These are phyloP conservation scores for Lizonia empirigonia DNA, from an alignment of 2,329 filamentous ascomycete genomes.

Conservation along the genomic window DNA sequence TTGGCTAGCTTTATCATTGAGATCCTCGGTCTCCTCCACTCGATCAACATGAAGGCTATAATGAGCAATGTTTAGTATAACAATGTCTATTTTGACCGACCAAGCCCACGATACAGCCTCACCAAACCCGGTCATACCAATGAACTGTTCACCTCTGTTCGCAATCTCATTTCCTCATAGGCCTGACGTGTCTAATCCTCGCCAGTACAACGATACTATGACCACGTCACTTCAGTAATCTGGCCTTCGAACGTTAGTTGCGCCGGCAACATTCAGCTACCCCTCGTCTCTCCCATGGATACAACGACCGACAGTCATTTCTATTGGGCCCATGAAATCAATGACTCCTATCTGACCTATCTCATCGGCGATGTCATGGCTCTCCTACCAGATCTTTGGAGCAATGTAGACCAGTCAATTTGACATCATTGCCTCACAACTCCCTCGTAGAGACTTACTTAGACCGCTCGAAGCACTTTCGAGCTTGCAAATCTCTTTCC, in stretches of 20 bases:
- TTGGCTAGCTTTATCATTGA: background rate
- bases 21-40: background rate
- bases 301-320: background rate
- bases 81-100: constrained; percentile 8
- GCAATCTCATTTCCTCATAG: constrained; percentile 4
- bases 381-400: background rate
- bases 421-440: background rate
- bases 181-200: constrained; percentile 5
- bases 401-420: background rate
- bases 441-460: constrained; percentile 3
- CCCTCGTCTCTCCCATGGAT: constrained; percentile 8
- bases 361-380: background rate
- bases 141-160: constrained; percentile 2
- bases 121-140: background rate
- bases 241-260: background rate
- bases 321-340: background rate
- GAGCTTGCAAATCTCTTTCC: constrained; percentile 1
- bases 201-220: background rate
- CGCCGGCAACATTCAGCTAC: constrained; percentile 1
- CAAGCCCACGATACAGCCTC: constrained; percentile 7
- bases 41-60: background rate
- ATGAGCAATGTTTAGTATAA: no score
- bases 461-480: constrained; percentile 3
- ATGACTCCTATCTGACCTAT: background rate
- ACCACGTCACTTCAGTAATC: background rate